Evolutionary conservation across 352 stramenopile species (phyloP), one percentile per base, ranked within the genome.

Genomic region (Halophytophthora polymorphica): DNA sequence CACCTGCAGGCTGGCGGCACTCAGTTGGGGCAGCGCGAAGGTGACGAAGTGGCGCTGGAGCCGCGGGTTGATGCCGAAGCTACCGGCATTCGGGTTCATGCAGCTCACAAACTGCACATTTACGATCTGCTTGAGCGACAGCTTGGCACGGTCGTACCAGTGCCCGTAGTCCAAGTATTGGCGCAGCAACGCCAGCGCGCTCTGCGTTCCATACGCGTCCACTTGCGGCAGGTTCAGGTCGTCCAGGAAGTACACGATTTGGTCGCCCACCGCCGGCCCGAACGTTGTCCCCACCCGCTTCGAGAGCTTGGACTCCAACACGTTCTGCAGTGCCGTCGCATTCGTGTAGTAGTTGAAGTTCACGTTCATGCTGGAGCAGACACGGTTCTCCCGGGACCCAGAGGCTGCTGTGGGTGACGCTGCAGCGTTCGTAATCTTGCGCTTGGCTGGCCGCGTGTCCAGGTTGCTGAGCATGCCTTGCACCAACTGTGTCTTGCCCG

Each of bases 31-130:
- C 19, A 98, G 71, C 2, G 95, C 93, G 66, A 98, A 98, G 14
- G 90, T 97, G 35, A 96, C 85, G 64, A 98, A 98, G 64, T 97
- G 96, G 12, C 95, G 69, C 56, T 98, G 95, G 12, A 98, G 71
- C 0, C 95, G 83, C 10, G 92, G 91, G 50, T 98, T 98, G 45
- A 98, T 86, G 17, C 71, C 64, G 53, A 98, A 97, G 21, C 81
- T 97, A 18, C 95, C 95, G 0, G 91, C 93, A 12, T 66, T 97
- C 14, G 94, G 93, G 58, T 98, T 98, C 91, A 98, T 98, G 57
- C 92, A 97, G 21, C 83, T 85, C 14, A 98, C 43, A 45, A 98
- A 96, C 58, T 98, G 93, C n/a, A 93, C 96, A 49, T 97, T 89
- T 37, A 85, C 64, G 41, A 98, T 96, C 29, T 96, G 88, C 59